Conservation (phyloP, 1,284 basidiomycete genomes). For the Microstroma glucosiphilum region DNA sequence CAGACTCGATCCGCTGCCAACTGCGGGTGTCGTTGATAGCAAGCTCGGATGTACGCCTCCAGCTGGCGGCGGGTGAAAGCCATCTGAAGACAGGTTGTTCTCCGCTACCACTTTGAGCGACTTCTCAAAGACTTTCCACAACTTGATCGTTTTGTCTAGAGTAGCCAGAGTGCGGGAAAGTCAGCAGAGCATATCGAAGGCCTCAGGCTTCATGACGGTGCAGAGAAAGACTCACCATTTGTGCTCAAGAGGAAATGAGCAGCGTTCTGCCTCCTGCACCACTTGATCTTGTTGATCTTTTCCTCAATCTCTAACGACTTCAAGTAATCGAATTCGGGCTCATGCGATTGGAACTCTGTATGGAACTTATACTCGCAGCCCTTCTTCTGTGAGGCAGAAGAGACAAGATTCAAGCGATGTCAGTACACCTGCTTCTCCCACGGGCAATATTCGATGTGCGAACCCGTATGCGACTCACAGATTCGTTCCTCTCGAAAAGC, state of each 20-base stretch:
- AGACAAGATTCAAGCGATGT: slow-evolving; percentile 4
- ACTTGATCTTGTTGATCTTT: slow-evolving; percentile 99
- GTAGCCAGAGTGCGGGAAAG: not conserved
- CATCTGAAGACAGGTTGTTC: slow-evolving; percentile 73
- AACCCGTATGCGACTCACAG: slow-evolving; percentile 59
- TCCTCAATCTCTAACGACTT: slow-evolving; percentile 99
- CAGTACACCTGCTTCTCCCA: not conserved
- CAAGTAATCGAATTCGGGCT: slow-evolving; percentile 99
- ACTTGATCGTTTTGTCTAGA: slow-evolving; percentile 94
- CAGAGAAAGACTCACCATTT: slow-evolving; percentile 56
- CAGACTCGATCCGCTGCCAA: slow-evolving; percentile 33
- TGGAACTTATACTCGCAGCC: slow-evolving; percentile 99
- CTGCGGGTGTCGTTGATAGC: slow-evolving; percentile 20
- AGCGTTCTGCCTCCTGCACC: slow-evolving; percentile 96
- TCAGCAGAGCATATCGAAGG: not conserved
- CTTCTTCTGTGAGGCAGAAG: slow-evolving; percentile 65
- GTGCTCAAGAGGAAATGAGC: slow-evolving; percentile 96
- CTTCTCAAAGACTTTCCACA: slow-evolving; percentile 99
- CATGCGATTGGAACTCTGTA: slow-evolving; percentile 99
- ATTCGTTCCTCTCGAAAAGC: slow-evolving; percentile 95
- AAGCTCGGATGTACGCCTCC: slow-evolving; percentile 18
- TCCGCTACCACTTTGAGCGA: slow-evolving; percentile 91
- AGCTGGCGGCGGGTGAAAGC: slow-evolving; percentile 20
- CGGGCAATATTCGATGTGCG: not conserved
- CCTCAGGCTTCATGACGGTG: not conserved